Evolutionary conservation across 2,329 filamentous ascomycete genomes (phyloP), one percentile per base, ranked within the genome.

Genomic region (Colletotrichum tropicicola): DNA sequence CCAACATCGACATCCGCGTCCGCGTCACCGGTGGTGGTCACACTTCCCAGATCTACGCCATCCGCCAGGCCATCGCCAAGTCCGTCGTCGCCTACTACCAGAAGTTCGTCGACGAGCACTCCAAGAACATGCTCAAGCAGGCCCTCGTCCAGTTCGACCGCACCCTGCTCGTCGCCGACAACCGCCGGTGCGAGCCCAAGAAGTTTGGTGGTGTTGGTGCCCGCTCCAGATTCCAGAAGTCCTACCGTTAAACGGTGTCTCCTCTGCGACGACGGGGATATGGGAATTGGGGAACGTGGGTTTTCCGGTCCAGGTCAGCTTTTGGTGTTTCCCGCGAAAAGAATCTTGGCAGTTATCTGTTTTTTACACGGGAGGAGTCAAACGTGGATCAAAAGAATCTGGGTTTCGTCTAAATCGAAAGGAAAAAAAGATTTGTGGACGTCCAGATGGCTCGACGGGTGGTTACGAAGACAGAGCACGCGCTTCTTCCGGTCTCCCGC

Each of bases 41-140:
- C 89, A 94, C 92, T 73, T 97, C 93, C 68, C 94, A 98, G 85
- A 89, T 97, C 85, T 98, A 98, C 86, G 96, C 96, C 82, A 93
- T 98, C 88, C 94, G 96, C 77, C 96, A 99, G 88, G 95, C 96
- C 78, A 98, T 99, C 80, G 91, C 94, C 87, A 99, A 98, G 91
- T 92, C 91, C 78, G 93, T 97, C 81, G 91, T 97, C 79, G 92
- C 67, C 52, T 68, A 98, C 92, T 98, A 98, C 92, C 95, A 98
- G 88, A 98, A 99, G 90, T 99, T 91, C 87, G 93, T 98, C 85
- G 96, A 99, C 81, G 96, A 99, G 92, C 94, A 98, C 92, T 93
- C 92, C 87, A 99, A 99, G 92, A 98, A 98, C 91, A 89, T 94
- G 85, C 90, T 99, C 80, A 99, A 98, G 93, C 92, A 95, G 86